phyloP scores from a whole-genome alignment of 495 filamentous ascomycete species.

The Penicillium canescens region DNA sequence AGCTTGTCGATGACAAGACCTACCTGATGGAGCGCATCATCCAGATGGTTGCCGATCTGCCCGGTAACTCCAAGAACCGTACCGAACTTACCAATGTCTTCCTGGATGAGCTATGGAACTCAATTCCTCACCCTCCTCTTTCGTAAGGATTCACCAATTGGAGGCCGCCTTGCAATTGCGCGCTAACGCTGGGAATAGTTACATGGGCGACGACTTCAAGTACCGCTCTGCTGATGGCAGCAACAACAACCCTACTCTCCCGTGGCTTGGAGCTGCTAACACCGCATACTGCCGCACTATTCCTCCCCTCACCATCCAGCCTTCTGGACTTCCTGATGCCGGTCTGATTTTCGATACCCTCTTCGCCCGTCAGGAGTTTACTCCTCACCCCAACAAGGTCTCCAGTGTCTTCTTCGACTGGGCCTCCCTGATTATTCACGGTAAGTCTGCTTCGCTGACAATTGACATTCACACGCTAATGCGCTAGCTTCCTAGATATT shows the following conservation, averaged over 20 bases:
- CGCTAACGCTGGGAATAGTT: slow-evolving; percentile 35
- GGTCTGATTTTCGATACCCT: slow-evolving; percentile 55
- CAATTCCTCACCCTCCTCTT: slow-evolving; percentile 53
- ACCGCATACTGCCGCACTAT: slow-evolving; percentile 57
- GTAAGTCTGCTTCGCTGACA: slow-evolving; percentile 19
- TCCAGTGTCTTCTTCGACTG: slow-evolving; percentile 61
- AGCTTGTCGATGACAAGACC: slow-evolving; percentile 71
- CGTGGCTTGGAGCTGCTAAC: slow-evolving; percentile 56
- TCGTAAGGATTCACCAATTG: slow-evolving; percentile 34
- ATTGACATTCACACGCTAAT: not conserved
- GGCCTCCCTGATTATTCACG: slow-evolving; percentile 58
- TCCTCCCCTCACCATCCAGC: slow-evolving; percentile 50
- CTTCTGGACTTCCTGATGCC: slow-evolving; percentile 53
- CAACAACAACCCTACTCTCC: slow-evolving; percentile 59
- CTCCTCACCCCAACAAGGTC: slow-evolving; percentile 56
- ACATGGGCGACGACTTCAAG: slow-evolving; percentile 62
- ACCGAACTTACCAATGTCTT: slow-evolving; percentile 68
- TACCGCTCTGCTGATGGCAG: slow-evolving; percentile 78
- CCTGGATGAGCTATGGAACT: slow-evolving; percentile 69
- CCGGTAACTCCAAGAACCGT: slow-evolving; percentile 60
- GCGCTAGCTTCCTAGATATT: slow-evolving; percentile 38
- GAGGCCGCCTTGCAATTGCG: not conserved
- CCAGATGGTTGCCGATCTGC: slow-evolving; percentile 69
- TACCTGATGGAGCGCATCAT: slow-evolving; percentile 79
- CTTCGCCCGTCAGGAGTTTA: slow-evolving; percentile 53